These are phyloP conservation scores for Fusarium stilboides DNA, from an alignment of 2,329 filamentous ascomycete species.

Conservation along the genomic window DNA sequence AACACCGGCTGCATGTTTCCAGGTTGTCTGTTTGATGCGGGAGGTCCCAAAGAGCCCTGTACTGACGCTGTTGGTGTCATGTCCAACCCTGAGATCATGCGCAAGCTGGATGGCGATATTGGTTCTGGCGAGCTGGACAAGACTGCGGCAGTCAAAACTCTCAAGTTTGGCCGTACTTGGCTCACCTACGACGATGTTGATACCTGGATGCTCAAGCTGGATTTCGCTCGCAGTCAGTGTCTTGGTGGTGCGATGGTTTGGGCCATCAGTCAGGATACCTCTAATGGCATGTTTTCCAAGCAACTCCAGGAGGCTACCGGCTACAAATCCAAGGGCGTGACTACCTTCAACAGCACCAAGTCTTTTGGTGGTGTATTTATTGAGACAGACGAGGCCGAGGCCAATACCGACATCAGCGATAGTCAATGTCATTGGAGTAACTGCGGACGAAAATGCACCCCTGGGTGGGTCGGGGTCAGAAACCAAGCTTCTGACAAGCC, in stretches of 20 bases:
- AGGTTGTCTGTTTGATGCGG: background rate
- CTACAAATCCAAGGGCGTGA: background rate
- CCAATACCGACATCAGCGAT: background rate
- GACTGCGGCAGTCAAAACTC: slow-evolving; percentile 3
- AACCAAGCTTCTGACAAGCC: background rate
- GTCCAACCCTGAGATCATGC: slow-evolving; percentile 9
- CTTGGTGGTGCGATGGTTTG: slow-evolving; percentile 30
- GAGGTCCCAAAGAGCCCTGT: background rate
- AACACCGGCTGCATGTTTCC: background rate
- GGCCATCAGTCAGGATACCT: slow-evolving; percentile 26
- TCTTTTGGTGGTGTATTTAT: background rate
- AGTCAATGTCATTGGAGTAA: slow-evolving; percentile 23
- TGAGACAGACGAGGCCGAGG: background rate
- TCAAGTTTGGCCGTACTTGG: background rate
- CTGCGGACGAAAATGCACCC: slow-evolving; percentile 9
- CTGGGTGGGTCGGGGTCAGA: background rate
- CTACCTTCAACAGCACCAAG: background rate
- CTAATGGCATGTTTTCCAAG: slow-evolving; percentile 11
- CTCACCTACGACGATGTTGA: slow-evolving; percentile 21
- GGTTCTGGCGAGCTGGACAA: background rate
- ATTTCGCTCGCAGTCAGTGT: slow-evolving; percentile 19
- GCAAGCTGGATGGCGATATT: background rate
- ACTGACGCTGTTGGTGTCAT: background rate
- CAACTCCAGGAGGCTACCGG: background rate
- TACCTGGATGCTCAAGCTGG: slow-evolving; percentile 18